Percentiles rank a stretch among this genome's conserved stretches.
phyloP scores from a whole-genome alignment of 306 rosid genomes.

The Datisca glomerata region DNA sequence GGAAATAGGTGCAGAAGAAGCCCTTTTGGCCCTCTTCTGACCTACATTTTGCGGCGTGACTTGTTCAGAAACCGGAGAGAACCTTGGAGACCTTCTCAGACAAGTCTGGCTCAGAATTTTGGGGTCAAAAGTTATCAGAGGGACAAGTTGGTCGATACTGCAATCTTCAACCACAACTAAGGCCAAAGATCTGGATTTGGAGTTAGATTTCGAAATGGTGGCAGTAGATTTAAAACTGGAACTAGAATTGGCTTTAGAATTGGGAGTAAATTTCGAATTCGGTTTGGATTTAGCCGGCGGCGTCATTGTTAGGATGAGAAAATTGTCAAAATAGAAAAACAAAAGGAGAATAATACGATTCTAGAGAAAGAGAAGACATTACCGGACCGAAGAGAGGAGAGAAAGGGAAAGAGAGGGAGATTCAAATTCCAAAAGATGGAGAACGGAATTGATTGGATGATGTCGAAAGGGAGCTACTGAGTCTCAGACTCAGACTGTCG shows the following conservation, averaged over 20 bases:
- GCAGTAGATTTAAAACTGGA: not conserved
- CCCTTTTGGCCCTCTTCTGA: not conserved
- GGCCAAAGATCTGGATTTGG: not conserved
- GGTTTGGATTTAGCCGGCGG: conserved; percentile 6
- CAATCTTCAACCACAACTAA: conserved; percentile 1
- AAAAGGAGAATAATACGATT: too few species aligned
- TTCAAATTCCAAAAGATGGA: too few species aligned
- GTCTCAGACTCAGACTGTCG: too few species aligned
- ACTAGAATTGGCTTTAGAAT: not conserved
- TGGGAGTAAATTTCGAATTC: not conserved
- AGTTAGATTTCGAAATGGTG: not conserved
- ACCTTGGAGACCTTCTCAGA: conserved; percentile 15
- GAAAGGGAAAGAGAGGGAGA: too few species aligned
- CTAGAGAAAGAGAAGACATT: too few species aligned
- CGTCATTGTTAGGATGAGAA: too few species aligned
- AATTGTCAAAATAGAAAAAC: too few species aligned
- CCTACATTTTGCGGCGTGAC: not conserved
- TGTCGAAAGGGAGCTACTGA: too few species aligned
- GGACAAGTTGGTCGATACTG: not conserved
- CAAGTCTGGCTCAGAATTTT: too few species aligned
- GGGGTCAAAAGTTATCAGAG: conserved; percentile 4
- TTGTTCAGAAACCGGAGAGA: not conserved
- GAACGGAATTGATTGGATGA: too few species aligned
- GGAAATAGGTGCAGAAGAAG: not conserved
- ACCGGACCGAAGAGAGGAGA: too few species aligned